Percentiles rank a stretch among this genome's conserved stretches.
phyloP scores from a whole-genome alignment of 352 stramenopile genomes.

The Phytopythium aichiense region DNA sequence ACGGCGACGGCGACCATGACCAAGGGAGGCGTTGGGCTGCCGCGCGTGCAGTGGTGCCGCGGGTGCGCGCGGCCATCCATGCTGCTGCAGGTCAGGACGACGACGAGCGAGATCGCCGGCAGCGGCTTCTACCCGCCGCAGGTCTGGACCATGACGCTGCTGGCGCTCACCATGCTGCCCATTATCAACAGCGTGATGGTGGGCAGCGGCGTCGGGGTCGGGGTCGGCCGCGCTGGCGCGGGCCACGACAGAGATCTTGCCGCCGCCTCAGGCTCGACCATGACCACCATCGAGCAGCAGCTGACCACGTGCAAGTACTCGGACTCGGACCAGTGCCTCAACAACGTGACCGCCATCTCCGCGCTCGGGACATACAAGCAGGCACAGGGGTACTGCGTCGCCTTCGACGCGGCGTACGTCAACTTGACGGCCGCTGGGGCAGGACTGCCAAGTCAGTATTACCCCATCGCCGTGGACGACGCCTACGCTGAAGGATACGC shows the following conservation, averaged over 20 bases:
- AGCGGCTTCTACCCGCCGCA: conserved; percentile 37
- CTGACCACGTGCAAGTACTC: conserved; percentile 71
- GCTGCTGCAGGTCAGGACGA: conserved; percentile 32
- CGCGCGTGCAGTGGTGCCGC: conserved; percentile 24
- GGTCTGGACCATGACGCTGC: conserved; percentile 33
- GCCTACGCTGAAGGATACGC: conserved; percentile 46
- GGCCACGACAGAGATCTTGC: conserved; percentile 1
- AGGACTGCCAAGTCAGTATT: conserved; percentile 53
- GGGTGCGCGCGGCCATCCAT: conserved; percentile 15
- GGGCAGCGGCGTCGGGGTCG: conserved; percentile 10
- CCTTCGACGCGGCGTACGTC: conserved; percentile 67
- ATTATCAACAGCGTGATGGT: conserved; percentile 42
- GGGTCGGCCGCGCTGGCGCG: not conserved
- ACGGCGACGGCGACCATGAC: not conserved
- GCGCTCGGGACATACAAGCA: conserved; percentile 55
- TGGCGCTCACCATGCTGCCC: conserved; percentile 37
- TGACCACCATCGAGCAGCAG: conserved; percentile 30
- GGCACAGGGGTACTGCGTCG: conserved; percentile 38
- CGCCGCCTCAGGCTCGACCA: conserved; percentile 9
- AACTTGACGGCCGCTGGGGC: conserved; percentile 26
- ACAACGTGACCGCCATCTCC: conserved; percentile 40
- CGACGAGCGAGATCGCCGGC: conserved; percentile 33
- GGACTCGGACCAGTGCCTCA: conserved; percentile 46
- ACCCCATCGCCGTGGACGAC: conserved; percentile 54
- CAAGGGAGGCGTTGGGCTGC: conserved; percentile 11